Conservation (phyloP, 176 grass and related monocot genomes). For the Guadua angustifolia region DNA sequence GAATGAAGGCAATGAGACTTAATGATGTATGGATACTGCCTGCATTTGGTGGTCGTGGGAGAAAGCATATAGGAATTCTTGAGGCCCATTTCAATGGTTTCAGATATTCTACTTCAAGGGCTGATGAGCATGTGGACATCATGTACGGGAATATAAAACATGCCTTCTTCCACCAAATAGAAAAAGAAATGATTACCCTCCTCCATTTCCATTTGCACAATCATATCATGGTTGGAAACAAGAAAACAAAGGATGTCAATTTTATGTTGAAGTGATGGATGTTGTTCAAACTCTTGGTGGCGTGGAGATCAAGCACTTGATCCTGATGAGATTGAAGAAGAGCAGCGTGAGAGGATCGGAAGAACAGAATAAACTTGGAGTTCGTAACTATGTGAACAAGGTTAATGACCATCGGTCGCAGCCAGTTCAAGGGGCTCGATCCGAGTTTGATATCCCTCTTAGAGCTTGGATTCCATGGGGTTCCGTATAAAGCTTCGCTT, state of each 20-base stretch:
- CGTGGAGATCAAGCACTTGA: constrained; percentile 68
- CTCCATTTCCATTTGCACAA: constrained; percentile 89
- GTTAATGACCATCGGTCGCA: constrained; percentile 80
- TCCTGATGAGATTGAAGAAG: constrained; percentile 96
- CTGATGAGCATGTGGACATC: constrained; percentile 82
- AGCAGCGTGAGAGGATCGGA: constrained; percentile 84
- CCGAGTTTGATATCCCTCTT: constrained; percentile 81
- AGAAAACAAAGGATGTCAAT: constrained; percentile 95
- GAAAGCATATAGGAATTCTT: constrained; percentile 73
- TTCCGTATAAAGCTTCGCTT: constrained; percentile 84
- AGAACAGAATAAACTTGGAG: constrained; percentile 80
- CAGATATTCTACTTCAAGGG: constrained; percentile 70
- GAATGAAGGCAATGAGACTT: constrained; percentile 73
- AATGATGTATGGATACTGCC: constrained; percentile 88
- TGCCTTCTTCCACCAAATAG: constrained; percentile 90
- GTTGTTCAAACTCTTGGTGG: constrained; percentile 79
- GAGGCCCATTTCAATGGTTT: constrained; percentile 94
- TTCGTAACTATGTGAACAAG: constrained; percentile 91
- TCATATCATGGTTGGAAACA: constrained; percentile 93
- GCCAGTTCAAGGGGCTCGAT: constrained; percentile 70
- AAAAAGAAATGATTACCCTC: constrained; percentile 93
- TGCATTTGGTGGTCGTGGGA: constrained; percentile 72
- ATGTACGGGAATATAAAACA: constrained; percentile 94
- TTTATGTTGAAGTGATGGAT: constrained; percentile 98
- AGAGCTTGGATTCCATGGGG: constrained; percentile 90